Conservation (phyloP, 495 filamentous ascomycete species). For the Aspergillus steynii region DNA sequence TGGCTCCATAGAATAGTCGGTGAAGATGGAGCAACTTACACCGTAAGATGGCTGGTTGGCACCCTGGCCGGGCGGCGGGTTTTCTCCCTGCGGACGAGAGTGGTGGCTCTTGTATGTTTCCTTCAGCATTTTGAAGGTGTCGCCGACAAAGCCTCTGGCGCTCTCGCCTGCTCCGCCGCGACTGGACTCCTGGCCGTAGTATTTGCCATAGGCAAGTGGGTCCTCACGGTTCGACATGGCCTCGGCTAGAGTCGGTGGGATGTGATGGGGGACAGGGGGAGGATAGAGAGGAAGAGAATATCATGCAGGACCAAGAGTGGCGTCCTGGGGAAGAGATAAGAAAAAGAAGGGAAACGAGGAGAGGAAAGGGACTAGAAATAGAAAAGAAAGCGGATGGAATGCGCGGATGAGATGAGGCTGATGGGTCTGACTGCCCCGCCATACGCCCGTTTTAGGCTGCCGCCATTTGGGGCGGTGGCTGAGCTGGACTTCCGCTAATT, state of each 20-base stretch:
- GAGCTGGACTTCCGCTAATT: neutral
- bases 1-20: neutral
- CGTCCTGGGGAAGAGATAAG: neutral
- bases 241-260: neutral
- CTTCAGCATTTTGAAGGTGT: conserved; percentile 52
- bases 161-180: conserved; percentile 34
- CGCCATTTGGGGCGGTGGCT: neutral
- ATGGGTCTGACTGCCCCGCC: neutral
- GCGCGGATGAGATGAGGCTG: neutral
- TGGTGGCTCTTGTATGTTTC: conserved; percentile 43
- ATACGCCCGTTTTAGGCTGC: neutral
- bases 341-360: neutral
- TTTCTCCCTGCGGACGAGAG: conserved; percentile 8
- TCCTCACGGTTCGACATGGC: conserved; percentile 50
- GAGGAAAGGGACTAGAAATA: neutral
- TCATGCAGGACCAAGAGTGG: neutral
- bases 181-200: conserved; percentile 37
- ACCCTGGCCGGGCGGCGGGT: conserved; percentile 20
- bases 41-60: neutral
- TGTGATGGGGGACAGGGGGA: neutral
- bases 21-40: neutral
- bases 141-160: conserved; percentile 54
- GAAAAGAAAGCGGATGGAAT: neutral
- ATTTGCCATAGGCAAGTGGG: conserved; percentile 57
- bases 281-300: neutral